Base-by-base conservation (phyloP, 306 rosid genomes). In the Dryas drummondii region DNA sequence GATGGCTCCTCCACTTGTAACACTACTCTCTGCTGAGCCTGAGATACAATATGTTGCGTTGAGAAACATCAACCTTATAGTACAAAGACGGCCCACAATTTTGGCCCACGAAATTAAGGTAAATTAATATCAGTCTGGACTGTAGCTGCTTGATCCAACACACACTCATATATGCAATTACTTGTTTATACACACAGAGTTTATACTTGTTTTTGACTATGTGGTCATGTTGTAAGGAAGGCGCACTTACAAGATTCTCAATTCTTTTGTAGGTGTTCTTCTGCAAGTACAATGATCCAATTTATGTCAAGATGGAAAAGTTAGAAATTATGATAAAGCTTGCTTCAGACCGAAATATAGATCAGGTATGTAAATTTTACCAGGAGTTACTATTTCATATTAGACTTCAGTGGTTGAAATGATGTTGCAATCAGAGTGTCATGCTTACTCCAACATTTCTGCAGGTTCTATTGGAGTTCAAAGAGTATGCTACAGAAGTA, bases 21-120 rank as follows among this genome's bases (percentile, higher is more conserved):
- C 99, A 61, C 77, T 96, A 80, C 93, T 96, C 60, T 92, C 99
- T 48, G 97, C 99, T 76, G 99, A 96, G 87, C 98, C 99, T 47
- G 99, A 96, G 89, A 96, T 96, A 82, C 99, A 96, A 83, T 96
- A 96, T 86, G 99, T 96, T 78, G 98, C 99, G 41, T 80, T 96
- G 68, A 91, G 99, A 42, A 96, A 96, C 84, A 96, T 96, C 82
- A 96, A 96, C 85, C 98, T 96, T 79, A 96, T 96, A 74, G 99
- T 96, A 77, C 99, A 96, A 85, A 96, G 92, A 83, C 86, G 99
- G 37, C 98, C 98, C 7, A 96, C 99, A 66, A 96, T 96, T 81
- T 98, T 96, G 75, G 99, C 99, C 40, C 99, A 96, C 85, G 99
- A 96, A 88, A 96, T 96, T 85, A 96, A 96, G 99, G 99, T 94